Base-by-base conservation (phyloP, 2,329 filamentous ascomycete genomes). In the Lachnellula hyalina region DNA sequence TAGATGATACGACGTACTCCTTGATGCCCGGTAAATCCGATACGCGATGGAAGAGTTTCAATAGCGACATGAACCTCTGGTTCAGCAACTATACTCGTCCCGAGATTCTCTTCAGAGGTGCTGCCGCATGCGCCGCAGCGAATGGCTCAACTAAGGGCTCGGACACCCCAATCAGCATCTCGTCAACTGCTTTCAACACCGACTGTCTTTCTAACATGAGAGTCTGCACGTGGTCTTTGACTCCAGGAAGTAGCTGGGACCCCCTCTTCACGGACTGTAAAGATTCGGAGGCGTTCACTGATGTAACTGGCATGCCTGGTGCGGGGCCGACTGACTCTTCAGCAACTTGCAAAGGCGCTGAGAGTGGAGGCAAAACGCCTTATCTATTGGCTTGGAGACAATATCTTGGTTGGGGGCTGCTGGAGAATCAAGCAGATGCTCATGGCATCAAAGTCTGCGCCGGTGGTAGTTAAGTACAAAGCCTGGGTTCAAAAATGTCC, bases 1-100 rank as follows among this genome's bases (percentile, higher is more conserved):
- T 57, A 40, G 71, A 63, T 15, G 55, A 59, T 11, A 68, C 56
- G 9, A 69, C 53, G 35, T 62, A 66, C 55, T 70, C 67, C 6
- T 67, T 68, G 2, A 52, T 51, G 21, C 71, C 68, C 54, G 66
- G 65, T n/a, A 58, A 60, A 15, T 40, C 14, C 36, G 14, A 40
- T 17, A 40, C 14, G 14, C 4, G n/a, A 40, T 40, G 36, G 36
- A n/a, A 5, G 12, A 17, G n/a, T 17, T 40, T 15, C 14, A 15
- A 15, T 15, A 15, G 14, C 14, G 36, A 40, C n/a, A 15, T 15
- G 14, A 15, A 40, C 14, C 7, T 5, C 14, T 40, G 36, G 36
- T 40, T 40, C 14, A 5, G 14, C 14, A 40, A 17, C 36, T 17
- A 15, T 17, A 40, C 36, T 5, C 4, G 6, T 8, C 36, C 36